Conservation (phyloP, 495 filamentous ascomycete species). For the Copromyces sp. region DNA sequence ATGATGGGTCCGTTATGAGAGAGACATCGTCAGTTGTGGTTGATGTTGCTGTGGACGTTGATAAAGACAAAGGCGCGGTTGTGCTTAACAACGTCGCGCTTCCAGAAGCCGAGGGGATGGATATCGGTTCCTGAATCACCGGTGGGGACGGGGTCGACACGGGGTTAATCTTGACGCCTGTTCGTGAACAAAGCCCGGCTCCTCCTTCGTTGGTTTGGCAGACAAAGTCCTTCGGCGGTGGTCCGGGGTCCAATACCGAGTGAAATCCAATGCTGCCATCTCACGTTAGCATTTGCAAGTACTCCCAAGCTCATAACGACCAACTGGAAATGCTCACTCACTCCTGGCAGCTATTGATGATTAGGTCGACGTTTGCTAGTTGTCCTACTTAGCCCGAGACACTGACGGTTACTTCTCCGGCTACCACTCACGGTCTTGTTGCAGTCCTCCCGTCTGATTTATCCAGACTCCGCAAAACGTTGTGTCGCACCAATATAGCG, state of each 20-base stretch:
- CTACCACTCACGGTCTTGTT: constrained; percentile 35
- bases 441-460: constrained; percentile 11
- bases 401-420: neutral
- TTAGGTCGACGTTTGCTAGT: constrained; percentile 32
- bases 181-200: constrained; percentile 3
- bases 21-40: neutral
- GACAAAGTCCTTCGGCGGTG: constrained; percentile 16
- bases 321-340: constrained; percentile 15
- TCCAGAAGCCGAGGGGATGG: neutral
- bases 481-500: constrained; percentile 37
- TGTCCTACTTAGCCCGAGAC: constrained; percentile 17
- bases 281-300: constrained; percentile 1
- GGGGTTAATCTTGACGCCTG: neutral
- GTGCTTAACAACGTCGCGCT: neutral
- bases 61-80: neutral
- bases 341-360: constrained; percentile 41
- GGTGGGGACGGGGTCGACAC: neutral
- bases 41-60: neutral
- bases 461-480: constrained; percentile 34
- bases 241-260: constrained; percentile 29
- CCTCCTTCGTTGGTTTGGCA: constrained; percentile 10
- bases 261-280: constrained; percentile 25
- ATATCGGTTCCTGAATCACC: neutral
- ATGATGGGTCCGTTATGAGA: neutral
- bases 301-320: neutral